Evolutionary conservation across 2,329 filamentous ascomycete genomes (phyloP), one percentile per base, ranked within the genome.

Genomic region (Botryosphaeria dothidea): DNA sequence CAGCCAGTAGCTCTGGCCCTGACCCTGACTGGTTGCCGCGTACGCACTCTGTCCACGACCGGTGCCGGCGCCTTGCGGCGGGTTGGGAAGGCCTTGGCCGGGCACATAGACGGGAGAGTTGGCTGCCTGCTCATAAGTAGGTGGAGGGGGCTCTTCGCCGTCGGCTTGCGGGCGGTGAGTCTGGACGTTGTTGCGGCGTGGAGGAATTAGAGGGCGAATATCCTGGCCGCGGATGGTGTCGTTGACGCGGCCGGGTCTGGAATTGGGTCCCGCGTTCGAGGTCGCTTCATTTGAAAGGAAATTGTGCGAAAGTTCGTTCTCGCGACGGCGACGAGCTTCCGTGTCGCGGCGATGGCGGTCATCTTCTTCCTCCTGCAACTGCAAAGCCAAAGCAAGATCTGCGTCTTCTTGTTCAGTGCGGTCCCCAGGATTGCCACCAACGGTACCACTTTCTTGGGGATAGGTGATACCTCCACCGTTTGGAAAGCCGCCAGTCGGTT

Each of bases 281-380:
- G 27, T 61, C 3, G 56, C 43, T 21, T 61, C 65, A 9, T 62
- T 48, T 69, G 90, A 86, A 65, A 93, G 90, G 69, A 85, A 91
- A 67, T 88, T 87, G 71, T 90, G 88, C 0, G 88, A 91, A 0
- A 92, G 81, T 65, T 87, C 81, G 63, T 87, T 88, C 74, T 93
- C 89, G n/a, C 87, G 82, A 11, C 83, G 82, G 7, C 89, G 84
- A 1, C 88, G 85, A 9, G 85, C 86, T 56, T 88, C 84, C 57
- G 87, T 62, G n/a, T 74, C 78, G 64, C 77, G 80, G n/a, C 86
- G 85, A 68, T 93, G 87, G 15, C 88, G 85, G 71, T 92, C 89
- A 68, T 97, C 92, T 76, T 98, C 94, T 74, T 97, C 93, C 72
- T 98, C 95, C 75, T 98, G 94, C 1, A 97, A 85, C 73, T 98